Conservation (phyloP, 2,329 filamentous ascomycete genomes). For the Boeremia lycopersici region DNA sequence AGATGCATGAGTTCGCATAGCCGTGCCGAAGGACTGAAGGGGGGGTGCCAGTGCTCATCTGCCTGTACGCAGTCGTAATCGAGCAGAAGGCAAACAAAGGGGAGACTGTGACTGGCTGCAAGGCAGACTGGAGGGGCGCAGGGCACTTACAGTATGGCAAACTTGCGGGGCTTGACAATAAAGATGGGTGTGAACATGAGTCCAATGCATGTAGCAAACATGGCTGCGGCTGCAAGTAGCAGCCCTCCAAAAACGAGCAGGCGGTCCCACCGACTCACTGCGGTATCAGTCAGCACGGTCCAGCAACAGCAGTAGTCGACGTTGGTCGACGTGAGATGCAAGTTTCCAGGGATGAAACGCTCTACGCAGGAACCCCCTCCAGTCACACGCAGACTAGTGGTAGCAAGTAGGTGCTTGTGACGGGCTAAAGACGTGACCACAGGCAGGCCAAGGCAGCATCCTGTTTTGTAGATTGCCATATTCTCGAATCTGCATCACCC, state of each 20-base stretch:
- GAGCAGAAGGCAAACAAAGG: slow-evolving; percentile 25
- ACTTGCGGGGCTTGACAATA: slow-evolving; percentile 83
- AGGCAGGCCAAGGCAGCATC: slow-evolving; percentile 19
- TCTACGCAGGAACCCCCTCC: slow-evolving; percentile 53
- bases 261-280: slow-evolving; percentile 97
- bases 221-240: slow-evolving; percentile 65
- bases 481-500: slow-evolving; percentile 17
- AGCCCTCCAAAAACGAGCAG: slow-evolving; percentile 77
- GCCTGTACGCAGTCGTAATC: slow-evolving; percentile 26
- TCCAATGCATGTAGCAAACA: slow-evolving; percentile 92
- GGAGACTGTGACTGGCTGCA: slow-evolving; percentile 20
- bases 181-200: slow-evolving; percentile 77
- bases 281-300: slow-evolving; percentile 41
- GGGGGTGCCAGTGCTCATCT: slow-evolving; percentile 37
- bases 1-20: slow-evolving; percentile 42
- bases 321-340: slow-evolving; percentile 34
- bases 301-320: slow-evolving; percentile 28
- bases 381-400: slow-evolving; percentile 41
- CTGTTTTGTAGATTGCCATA: slow-evolving; percentile 31
- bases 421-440: slow-evolving; percentile 14
- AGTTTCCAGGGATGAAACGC: slow-evolving; percentile 42
- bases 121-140: slow-evolving; percentile 16
- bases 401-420: slow-evolving; percentile 38
- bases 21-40: slow-evolving; percentile 30
- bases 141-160: slow-evolving; percentile 89